phyloP scores from a whole-genome alignment of 2,329 filamentous ascomycete species.

The Neofusicoccum kwambonambiense region DNA sequence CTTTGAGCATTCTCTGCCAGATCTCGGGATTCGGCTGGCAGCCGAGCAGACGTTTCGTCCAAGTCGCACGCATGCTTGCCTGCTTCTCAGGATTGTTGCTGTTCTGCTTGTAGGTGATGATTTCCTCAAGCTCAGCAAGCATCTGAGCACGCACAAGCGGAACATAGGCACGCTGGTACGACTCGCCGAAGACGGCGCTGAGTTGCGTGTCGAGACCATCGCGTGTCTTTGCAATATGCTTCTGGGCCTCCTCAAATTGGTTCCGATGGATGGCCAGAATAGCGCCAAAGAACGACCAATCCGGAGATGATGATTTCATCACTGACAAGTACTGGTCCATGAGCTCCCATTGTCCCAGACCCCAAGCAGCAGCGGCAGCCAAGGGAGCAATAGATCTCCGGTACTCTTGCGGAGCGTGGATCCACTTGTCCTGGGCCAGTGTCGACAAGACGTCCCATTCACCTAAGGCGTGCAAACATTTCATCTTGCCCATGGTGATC shows the following conservation, averaged over 20 bases:
- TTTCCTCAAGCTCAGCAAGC: slow-evolving; percentile 96
- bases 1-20: slow-evolving; percentile 97
- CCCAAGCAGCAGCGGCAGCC: slow-evolving; percentile 95
- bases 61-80: slow-evolving; percentile 86
- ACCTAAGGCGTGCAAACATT: slow-evolving; percentile 91
- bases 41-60: slow-evolving; percentile 91
- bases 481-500: slow-evolving; percentile 99
- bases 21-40: slow-evolving; percentile 97
- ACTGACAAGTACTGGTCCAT: slow-evolving; percentile 97
- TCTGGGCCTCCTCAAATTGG: slow-evolving; percentile 87
- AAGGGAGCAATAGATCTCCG: slow-evolving; percentile 89
- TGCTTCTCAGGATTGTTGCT: slow-evolving; percentile 77
- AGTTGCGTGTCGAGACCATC: slow-evolving; percentile 95
- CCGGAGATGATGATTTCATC: slow-evolving; percentile 90
- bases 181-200: slow-evolving; percentile 94
- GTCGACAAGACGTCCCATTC: slow-evolving; percentile 94
- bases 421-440: slow-evolving; percentile 90
- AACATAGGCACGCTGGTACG: slow-evolving; percentile 94
- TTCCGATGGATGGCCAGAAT: slow-evolving; percentile 94
- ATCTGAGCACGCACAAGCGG: slow-evolving; percentile 99
- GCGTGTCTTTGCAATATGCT: slow-evolving; percentile 85
- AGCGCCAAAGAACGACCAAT: slow-evolving; percentile 95
- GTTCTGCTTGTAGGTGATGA: slow-evolving; percentile 96
- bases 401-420: slow-evolving; percentile 81
- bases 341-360: slow-evolving; percentile 91